phyloP scores from a whole-genome alignment of 2,329 filamentous ascomycete species.

The Aspergillus novoparasiticus region DNA sequence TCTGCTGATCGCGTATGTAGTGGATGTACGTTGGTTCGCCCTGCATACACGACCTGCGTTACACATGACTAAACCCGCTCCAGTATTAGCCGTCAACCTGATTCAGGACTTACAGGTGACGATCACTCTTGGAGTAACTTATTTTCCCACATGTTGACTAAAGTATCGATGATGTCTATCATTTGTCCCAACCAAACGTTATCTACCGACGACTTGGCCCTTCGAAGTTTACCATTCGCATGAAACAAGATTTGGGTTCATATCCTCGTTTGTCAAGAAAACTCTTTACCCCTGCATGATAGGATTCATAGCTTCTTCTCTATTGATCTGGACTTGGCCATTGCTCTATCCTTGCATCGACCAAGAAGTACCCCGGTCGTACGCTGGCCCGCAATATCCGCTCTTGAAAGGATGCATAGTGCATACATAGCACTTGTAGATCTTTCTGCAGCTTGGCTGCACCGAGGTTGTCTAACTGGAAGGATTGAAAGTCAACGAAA shows the following conservation, averaged over 20 bases:
- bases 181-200: not conserved
- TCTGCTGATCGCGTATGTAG: not conserved
- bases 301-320: not conserved
- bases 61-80: not conserved
- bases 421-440: constrained; percentile 1
- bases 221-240: not conserved
- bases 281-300: not conserved
- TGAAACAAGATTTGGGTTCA: not conserved
- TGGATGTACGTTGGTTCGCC: not conserved
- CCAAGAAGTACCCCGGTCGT: not conserved
- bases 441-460: not conserved
- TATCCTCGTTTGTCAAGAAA: not conserved
- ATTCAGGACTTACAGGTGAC: not conserved
- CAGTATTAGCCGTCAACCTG: not conserved
- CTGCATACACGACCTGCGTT: not conserved
- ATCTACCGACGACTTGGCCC: not conserved
- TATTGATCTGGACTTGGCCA: not conserved
- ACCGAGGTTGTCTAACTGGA: no score
- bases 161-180: no score
- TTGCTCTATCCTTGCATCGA: not conserved
- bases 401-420: not conserved
- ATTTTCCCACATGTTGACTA: no score
- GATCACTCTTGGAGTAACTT: no score
- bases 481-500: not conserved
- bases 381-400: not conserved